Base-by-base conservation (phyloP, 2,329 filamentous ascomycete species). In the Talaromyces sp. region DNA sequence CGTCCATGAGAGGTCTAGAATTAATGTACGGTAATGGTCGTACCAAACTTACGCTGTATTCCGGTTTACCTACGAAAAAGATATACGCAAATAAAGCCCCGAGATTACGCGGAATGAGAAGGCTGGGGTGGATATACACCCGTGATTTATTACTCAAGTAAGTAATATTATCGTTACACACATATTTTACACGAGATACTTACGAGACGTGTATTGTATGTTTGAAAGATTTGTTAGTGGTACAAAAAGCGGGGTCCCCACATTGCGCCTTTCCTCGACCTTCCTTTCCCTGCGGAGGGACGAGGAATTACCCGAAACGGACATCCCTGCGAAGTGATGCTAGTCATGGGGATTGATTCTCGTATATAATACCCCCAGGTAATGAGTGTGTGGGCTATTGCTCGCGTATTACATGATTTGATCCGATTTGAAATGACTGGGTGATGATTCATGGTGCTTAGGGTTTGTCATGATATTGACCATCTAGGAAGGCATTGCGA, bases 181-280 rank as follows among this genome's bases (percentile, higher is more conserved):
- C 31, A 27, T 50, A 50, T 31, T 8, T 17, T 50, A 50, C 47
- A 27, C 10, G 7, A 31, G 5, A 7, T 31, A 17, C 8, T 52
- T 52, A 15, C 50, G 27, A 31, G 27, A 10, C 35, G 4, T 13
- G 52, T 56, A 19, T 5, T 25, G 54, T 39, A 57, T 56, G 50
- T 56, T n/a, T 22, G 54, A 39, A 35, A 31, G 22, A 43, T 15
- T 58, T n/a, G n/a, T 27, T 19, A 10, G 49, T 25, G 19, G 52
- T 47, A 63, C 61, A 57, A 63, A 63, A 63, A 39, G 50, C 61
- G 61, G 61, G 61, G 61, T 63, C 61, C 50, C 61, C 61, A 45
- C 50, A 57, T 56, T 57, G 57, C 25, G 22, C n/a, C 6, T 6
- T 22, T n/a, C 10, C 17, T 25, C 9, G 15, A 37, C 10, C 27